A percentile compares a stretch with the other conserved stretches of the same genome.
phyloP scores from a whole-genome alignment of 148 eudicot species.

The Rhododendron mucronatum region DNA sequence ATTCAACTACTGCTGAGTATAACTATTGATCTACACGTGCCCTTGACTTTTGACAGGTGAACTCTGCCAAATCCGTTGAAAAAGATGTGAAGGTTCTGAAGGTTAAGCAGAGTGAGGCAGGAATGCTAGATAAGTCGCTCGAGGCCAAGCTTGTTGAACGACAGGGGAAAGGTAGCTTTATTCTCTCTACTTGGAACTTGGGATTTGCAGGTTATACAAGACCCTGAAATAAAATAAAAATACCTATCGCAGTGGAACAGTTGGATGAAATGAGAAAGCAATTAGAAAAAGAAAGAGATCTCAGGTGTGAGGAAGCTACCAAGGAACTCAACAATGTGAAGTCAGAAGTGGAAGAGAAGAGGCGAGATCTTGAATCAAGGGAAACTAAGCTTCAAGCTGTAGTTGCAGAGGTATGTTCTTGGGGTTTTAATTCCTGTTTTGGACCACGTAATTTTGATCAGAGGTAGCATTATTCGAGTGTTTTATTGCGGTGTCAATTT shows the following conservation, averaged over 20 bases:
- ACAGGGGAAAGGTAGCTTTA: slow-evolving; percentile 63
- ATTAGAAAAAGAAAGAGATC: slow-evolving; percentile 58
- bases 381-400: slow-evolving; percentile 54
- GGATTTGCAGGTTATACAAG: not conserved
- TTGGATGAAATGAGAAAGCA: slow-evolving; percentile 54
- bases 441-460: not conserved
- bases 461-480: not conserved
- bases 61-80: slow-evolving; percentile 64
- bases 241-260: slow-evolving; percentile 45
- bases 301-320: slow-evolving; percentile 41
- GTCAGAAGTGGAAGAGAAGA: slow-evolving; percentile 58
- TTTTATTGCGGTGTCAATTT: slow-evolving; percentile 1
- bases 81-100: slow-evolving; percentile 75
- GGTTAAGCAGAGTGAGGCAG: slow-evolving; percentile 67
- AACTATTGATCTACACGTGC: slow-evolving; percentile 1
- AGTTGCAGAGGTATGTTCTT: slow-evolving; percentile 47
- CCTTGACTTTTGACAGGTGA: slow-evolving; percentile 44
- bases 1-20: not conserved
- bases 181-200: slow-evolving; percentile 2
- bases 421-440: not conserved
- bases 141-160: slow-evolving; percentile 70
- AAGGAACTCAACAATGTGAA: slow-evolving; percentile 57
- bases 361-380: slow-evolving; percentile 45
- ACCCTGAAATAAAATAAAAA: not conserved
- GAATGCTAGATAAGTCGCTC: slow-evolving; percentile 57